Percentiles rank a stretch among this genome's conserved stretches.
Conservation (phyloP, 164 flowering plant genomes). For the Euptelea pleiosperma region DNA sequence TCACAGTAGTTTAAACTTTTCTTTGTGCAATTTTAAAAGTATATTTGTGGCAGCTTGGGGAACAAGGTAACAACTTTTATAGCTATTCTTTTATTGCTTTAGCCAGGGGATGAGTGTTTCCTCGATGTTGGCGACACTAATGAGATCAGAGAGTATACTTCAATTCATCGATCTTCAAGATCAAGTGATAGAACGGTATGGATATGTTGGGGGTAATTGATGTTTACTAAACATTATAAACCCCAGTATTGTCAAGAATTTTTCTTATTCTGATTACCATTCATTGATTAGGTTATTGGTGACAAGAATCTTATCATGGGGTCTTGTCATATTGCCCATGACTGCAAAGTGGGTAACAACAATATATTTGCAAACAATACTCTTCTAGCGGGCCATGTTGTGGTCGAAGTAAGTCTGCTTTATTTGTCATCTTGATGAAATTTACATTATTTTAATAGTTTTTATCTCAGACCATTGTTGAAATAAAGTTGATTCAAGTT, state of each 20-base stretch:
- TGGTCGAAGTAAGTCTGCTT: conserved; percentile 64
- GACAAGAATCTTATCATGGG: conserved; percentile 93
- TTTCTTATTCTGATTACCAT: conserved; percentile 11
- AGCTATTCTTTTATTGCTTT: conserved; percentile 8
- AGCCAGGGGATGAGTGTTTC: conserved; percentile 86
- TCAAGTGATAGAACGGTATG: conserved; percentile 76
- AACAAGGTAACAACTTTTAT: neutral
- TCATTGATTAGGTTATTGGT: conserved; percentile 66
- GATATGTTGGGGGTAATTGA: neutral
- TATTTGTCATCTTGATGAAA: neutral
- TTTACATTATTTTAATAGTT: neutral
- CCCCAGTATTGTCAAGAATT: neutral
- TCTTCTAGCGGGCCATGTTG: conserved; percentile 91
- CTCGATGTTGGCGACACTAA: conserved; percentile 84
- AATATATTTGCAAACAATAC: conserved; percentile 89
- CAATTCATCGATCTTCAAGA: conserved; percentile 87
- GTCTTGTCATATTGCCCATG: conserved; percentile 96
- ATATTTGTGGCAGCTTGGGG: neutral
- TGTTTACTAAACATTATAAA: neutral
- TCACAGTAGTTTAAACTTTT: no score
- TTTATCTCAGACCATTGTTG: neutral
- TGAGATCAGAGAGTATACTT: conserved; percentile 82
- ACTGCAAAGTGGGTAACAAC: conserved; percentile 84
- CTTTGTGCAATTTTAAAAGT: neutral
- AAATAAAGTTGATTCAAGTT: conserved; percentile 17